Evolutionary conservation across 2,329 filamentous ascomycete genomes (phyloP).

Genomic region (Raffaelea albimanens): DNA sequence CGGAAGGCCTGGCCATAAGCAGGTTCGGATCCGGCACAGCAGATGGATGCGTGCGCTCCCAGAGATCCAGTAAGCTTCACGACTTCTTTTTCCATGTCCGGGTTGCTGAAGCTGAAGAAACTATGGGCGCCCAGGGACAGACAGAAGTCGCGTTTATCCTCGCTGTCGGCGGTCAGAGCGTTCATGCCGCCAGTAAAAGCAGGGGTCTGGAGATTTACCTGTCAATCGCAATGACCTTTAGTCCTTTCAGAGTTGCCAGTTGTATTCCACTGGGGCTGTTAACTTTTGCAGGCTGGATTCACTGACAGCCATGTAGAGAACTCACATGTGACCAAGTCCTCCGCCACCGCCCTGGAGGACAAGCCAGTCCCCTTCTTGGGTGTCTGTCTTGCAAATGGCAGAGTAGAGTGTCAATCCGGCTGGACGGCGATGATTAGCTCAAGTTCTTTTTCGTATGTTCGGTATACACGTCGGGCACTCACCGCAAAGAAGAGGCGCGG

Average conservation of each 20-base stretch:
- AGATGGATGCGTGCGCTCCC: constrained; percentile 4
- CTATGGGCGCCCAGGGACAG: background rate
- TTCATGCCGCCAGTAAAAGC: background rate
- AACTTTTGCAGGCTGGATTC: too few species aligned
- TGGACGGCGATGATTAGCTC: background rate
- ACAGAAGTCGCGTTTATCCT: constrained; percentile 6
- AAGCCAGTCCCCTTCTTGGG: constrained; percentile 1
- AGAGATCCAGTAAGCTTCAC: background rate
- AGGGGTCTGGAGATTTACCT: background rate
- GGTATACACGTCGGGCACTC: background rate
- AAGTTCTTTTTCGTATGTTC: background rate
- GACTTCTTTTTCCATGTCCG: background rate
- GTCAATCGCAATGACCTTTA: constrained; percentile 6
- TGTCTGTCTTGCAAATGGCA: constrained; percentile 2
- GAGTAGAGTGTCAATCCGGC: constrained; percentile 5
- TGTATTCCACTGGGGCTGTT: too few species aligned
- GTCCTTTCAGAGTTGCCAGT: constrained; percentile 1
- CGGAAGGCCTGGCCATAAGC: constrained; percentile 1
- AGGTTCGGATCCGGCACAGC: background rate
- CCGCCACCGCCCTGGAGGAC: constrained; percentile 2
- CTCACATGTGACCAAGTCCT: constrained; percentile 3
- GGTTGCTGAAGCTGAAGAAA: constrained; percentile 3
- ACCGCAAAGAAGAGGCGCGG: constrained; percentile 6
- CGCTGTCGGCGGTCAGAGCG: background rate
- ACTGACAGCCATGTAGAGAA: too few species aligned